A percentile compares a stretch with the other conserved stretches of the same genome.
Conservation (phyloP, 2,329 filamentous ascomycete species). For the Ceratocystis cacaofunesta region DNA sequence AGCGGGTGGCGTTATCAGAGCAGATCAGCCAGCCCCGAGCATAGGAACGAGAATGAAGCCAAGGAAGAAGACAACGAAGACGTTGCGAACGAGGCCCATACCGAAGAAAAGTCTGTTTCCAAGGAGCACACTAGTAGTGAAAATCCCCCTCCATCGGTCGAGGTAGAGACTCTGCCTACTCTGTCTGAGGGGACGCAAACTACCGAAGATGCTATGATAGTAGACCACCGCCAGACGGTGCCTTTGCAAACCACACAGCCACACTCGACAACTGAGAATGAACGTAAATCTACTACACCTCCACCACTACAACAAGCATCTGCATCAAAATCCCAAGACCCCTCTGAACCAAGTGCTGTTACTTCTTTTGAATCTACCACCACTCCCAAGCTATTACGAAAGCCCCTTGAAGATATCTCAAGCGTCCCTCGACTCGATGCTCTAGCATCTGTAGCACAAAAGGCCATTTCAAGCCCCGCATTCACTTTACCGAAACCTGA, state of each 20-base stretch:
- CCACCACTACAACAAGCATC: neutral
- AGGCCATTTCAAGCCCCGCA: neutral
- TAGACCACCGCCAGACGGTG: neutral
- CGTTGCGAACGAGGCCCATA: neutral
- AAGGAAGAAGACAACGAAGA: constrained; percentile 1
- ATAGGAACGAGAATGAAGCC: constrained; percentile 18
- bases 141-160: neutral
- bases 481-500: neutral
- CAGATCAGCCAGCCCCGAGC: constrained; percentile 55
- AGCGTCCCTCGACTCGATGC: neutral
- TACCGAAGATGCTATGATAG: neutral
- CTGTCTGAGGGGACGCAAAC: neutral
- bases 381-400: neutral
- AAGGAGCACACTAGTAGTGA: neutral
- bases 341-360: neutral
- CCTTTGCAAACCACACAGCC: neutral
- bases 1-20: constrained; percentile 61
- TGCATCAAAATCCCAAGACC: neutral
- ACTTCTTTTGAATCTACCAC: neutral
- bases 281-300: neutral
- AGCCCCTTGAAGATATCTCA: neutral
- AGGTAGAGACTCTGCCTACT: neutral
- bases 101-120: neutral
- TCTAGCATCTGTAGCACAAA: constrained; percentile 1
- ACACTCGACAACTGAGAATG: neutral